Percentiles rank a stretch among this genome's conserved stretches.
These are phyloP conservation scores for Picochlorum costavermella DNA, from an alignment of 139 green algal species.

Conservation along the genomic window DNA sequence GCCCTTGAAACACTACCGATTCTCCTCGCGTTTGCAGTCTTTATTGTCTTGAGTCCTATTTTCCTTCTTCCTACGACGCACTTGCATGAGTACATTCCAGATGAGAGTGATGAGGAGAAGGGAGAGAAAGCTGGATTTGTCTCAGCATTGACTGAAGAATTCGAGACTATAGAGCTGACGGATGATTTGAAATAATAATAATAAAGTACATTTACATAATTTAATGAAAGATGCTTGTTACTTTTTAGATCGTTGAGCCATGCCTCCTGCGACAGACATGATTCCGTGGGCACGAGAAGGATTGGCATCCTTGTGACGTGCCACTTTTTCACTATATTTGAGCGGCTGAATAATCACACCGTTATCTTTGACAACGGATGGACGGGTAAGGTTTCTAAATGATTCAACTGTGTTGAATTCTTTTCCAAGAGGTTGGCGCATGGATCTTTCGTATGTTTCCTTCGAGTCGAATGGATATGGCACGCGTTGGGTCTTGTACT, in stretches of 20 bases:
- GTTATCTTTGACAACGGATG: conserved; percentile 63
- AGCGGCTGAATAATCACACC: conserved; percentile 71
- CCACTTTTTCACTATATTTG: conserved; percentile 22
- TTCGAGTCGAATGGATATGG: conserved; percentile 66
- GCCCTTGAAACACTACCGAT: conserved; percentile 8
- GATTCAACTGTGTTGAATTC: conserved; percentile 82
- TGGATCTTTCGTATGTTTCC: conserved; percentile 56
- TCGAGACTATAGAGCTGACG: conserved; percentile 67
- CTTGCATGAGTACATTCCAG: conserved; percentile 26
- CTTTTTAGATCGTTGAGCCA: conserved; percentile 6
- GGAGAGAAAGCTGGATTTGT: conserved; percentile 13
- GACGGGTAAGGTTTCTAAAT: conserved; percentile 71
- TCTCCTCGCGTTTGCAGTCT: background rate
- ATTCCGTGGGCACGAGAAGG: background rate
- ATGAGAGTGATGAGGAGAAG: conserved; percentile 71
- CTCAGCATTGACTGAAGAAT: conserved; percentile 37
- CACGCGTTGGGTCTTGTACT: conserved; percentile 53
- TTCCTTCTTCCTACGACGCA: background rate
- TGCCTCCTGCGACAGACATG: background rate
- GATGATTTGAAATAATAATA: conserved; percentile 34
- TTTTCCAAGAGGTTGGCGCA: conserved; percentile 72
- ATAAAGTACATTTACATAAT: conserved; percentile 34
- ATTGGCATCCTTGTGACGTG: background rate
- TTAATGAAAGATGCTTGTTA: conserved; percentile 36
- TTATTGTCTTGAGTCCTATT: conserved; percentile 1